phyloP scores from a whole-genome alignment of 2,329 filamentous ascomycete species.

The Teratosphaeria viscida region DNA sequence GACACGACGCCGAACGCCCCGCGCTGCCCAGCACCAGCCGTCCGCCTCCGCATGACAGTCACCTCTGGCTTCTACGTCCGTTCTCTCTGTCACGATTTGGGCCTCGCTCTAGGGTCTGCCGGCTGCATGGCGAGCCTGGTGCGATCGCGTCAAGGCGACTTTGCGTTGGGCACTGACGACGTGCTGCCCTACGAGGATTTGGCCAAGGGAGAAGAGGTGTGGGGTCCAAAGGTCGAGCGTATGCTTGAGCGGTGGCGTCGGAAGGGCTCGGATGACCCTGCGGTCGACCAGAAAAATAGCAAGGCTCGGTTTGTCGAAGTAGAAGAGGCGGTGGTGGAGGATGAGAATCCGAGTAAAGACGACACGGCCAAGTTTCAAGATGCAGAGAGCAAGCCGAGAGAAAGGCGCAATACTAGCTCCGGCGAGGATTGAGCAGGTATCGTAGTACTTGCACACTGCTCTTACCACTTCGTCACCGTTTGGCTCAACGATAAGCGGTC shows the following conservation, averaged over 20 bases:
- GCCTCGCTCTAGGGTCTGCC: conserved; percentile 67
- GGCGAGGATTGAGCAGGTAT: neutral
- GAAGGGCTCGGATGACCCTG: neutral
- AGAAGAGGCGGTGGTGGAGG: neutral
- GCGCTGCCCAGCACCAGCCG: conserved; percentile 53
- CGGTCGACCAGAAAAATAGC: neutral
- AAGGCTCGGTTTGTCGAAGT: neutral
- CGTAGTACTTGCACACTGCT: neutral
- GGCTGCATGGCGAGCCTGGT: conserved; percentile 79
- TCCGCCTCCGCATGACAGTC: conserved; percentile 78
- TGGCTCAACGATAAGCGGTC: too few species aligned
- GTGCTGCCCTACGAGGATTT: conserved; percentile 65
- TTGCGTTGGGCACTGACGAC: conserved; percentile 62
- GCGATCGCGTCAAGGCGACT: conserved; percentile 72
- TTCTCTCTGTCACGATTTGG: conserved; percentile 85
- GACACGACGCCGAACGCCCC: neutral
- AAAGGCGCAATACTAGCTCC: neutral
- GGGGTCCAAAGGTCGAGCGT: conserved; percentile 60
- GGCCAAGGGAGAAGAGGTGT: conserved; percentile 64
- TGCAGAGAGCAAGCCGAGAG: neutral
- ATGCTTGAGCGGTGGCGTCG: conserved; percentile 38
- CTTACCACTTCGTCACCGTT: too few species aligned
- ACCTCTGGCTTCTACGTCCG: conserved; percentile 95
- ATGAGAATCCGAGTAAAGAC: neutral
- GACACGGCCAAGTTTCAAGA: neutral